Base-by-base conservation (phyloP, 805 yeast species). In the Monosporozyma solicola region DNA sequence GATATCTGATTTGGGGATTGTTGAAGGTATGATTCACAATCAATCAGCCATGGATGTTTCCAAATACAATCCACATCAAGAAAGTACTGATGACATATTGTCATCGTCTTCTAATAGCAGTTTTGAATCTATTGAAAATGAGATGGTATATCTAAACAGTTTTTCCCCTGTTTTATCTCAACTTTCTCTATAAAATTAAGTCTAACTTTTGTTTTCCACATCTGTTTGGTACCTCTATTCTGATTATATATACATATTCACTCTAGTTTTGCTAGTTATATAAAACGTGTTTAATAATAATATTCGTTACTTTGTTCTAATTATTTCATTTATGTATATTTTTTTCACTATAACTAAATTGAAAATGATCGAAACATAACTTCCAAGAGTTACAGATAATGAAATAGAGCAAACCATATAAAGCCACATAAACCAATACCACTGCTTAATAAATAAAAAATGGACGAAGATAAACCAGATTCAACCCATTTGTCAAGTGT, bases 1-100 rank as follows among this genome's bases (percentile, higher is more conserved):
- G 54, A 67, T 85, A 54, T 63, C 73, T 41, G 94, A 85, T 46
- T 73, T 79, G 55, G 85, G 80, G 25, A 79, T 86, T 6, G 64
- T 77, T 1, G 73, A 77, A 10, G 91, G 90, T 2, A 67, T 75
- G 25, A 80, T 85, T 20, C 66, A 69, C 57, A 32, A 27, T 15
- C 24, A 15, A 35, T 13, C 27, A 27, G 4, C 6, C 47, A 6
- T 32, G 7, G n/a, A 15, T 15, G 16, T 35, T 35, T 43, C 46
- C n/a, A 43, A 11, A 8, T 22, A 24, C 46, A 39, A 39, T 71
- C 75, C n/a, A 69, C 61, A 35, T 47, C 11, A 27, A n/a, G 5
- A 16, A 41, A 13, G 5, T 41, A 9, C 10, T 16, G 29, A 31
- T 6, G 29, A 13, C 20, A 39, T 39, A 20, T 20, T 39, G 3